These are phyloP conservation scores for Cryomyces antarcticus DNA, from an alignment of 495 filamentous ascomycete species.

Conservation along the genomic window DNA sequence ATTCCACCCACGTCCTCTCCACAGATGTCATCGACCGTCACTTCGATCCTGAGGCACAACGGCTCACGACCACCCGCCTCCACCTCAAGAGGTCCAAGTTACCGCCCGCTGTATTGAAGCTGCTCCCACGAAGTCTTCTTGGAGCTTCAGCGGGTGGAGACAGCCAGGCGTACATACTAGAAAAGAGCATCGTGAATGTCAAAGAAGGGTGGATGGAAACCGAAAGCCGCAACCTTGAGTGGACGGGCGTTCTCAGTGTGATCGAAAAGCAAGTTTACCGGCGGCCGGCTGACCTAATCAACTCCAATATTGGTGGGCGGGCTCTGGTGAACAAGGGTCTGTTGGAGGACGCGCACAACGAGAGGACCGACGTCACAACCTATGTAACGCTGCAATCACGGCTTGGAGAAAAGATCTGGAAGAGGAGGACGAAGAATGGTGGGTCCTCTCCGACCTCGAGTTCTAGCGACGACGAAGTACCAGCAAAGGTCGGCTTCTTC, in stretches of 20 bases:
- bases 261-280: constrained; percentile 71
- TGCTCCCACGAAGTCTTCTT: constrained; percentile 60
- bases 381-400: constrained; percentile 70
- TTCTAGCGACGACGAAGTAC: constrained; percentile 25
- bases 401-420: constrained; percentile 51
- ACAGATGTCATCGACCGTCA: constrained; percentile 84
- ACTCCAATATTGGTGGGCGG: neutral
- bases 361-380: constrained; percentile 65
- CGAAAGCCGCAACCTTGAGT: constrained; percentile 23
- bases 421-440: constrained; percentile 23
- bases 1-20: constrained; percentile 82
- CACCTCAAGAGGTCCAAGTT: constrained; percentile 89
- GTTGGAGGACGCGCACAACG: constrained; percentile 18
- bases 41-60: constrained; percentile 60
- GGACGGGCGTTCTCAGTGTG: constrained; percentile 80
- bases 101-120: constrained; percentile 59
- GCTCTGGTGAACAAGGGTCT: neutral
- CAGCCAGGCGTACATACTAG: constrained; percentile 68
- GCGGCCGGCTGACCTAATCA: constrained; percentile 11
- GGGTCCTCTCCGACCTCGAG: constrained; percentile 8
- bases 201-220: constrained; percentile 54
- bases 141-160: constrained; percentile 43
- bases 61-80: constrained; percentile 69
- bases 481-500: constrained; percentile 41
- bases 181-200: constrained; percentile 76